These are phyloP conservation scores for Macrocystidia cucumis DNA, from an alignment of 1,284 basidiomycete genomes.

Conservation along the genomic window DNA sequence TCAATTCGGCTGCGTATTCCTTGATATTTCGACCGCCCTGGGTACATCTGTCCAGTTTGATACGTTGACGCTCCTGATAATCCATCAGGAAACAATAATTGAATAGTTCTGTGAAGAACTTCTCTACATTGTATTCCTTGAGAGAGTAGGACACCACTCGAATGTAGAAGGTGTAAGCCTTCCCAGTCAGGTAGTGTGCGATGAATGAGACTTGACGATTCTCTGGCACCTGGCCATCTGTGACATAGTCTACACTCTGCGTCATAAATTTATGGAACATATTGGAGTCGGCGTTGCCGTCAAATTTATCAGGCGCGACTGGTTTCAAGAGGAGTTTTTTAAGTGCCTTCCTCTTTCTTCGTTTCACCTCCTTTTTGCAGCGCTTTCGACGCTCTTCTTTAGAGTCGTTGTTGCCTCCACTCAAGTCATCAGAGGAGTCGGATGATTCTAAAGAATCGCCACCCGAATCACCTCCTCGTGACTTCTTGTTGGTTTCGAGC, in stretches of 20 bases:
- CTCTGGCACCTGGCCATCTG: slow-evolving; percentile 14
- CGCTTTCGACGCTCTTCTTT: not conserved
- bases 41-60: slow-evolving; percentile 10
- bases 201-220: slow-evolving; percentile 15
- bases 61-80: slow-evolving; percentile 16
- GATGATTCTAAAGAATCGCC: not conserved
- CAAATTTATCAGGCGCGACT: slow-evolving; percentile 17
- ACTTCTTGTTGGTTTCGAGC: not conserved
- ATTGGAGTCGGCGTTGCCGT: slow-evolving; percentile 15
- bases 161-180: slow-evolving; percentile 28
- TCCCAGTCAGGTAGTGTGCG: slow-evolving; percentile 20
- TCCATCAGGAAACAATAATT: slow-evolving; percentile 31
- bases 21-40: slow-evolving; percentile 14
- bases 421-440: not conserved
- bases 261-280: slow-evolving; percentile 19
- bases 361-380: not conserved
- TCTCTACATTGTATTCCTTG: slow-evolving; percentile 14
- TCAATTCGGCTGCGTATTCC: slow-evolving; percentile 21
- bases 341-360: not conserved
- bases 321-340: slow-evolving; percentile 13
- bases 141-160: slow-evolving; percentile 18
- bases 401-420: not conserved
- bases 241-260: slow-evolving; percentile 18
- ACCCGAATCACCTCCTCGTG: not conserved
- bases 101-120: slow-evolving; percentile 26